Percentiles rank a stretch among this genome's conserved stretches.
Evolutionary conservation across 2,329 filamentous ascomycete genomes (phyloP).

Genomic region (Fusarium ambrosium): DNA sequence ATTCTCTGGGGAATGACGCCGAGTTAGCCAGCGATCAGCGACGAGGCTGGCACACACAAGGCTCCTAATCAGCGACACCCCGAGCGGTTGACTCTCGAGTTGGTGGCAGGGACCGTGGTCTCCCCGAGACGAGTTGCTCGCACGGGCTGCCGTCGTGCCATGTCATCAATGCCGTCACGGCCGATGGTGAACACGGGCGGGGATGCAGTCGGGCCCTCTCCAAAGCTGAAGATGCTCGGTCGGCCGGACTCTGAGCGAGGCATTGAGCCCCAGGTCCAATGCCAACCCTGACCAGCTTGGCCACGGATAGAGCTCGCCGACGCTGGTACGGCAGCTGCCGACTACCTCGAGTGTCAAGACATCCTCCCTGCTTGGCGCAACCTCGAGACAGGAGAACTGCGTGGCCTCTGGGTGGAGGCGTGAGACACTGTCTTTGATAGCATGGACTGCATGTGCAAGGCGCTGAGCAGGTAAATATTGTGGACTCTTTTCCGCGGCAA

Average conservation of each 20-base stretch:
- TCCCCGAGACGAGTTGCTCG: constrained; percentile 30
- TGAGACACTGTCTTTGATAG: constrained; percentile 45
- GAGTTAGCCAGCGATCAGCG: constrained; percentile 22
- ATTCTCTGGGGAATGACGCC: constrained; percentile 37
- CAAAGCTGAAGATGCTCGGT: constrained; percentile 18
- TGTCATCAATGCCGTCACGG: constrained; percentile 2
- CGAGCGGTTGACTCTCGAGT: constrained; percentile 17
- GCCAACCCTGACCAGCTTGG: constrained; percentile 22
- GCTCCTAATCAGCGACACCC: constrained; percentile 11
- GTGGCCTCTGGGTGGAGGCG: constrained; percentile 35
- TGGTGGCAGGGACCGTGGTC: constrained; percentile 22
- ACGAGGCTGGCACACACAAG: constrained; percentile 27
- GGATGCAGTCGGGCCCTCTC: constrained; percentile 8
- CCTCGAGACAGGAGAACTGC: constrained; percentile 25
- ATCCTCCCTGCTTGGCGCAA: constrained; percentile 40
- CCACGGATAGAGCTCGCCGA: constrained; percentile 20
- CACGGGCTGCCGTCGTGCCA: constrained; percentile 8
- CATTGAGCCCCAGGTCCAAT: constrained; percentile 22
- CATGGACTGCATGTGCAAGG: constrained; percentile 16
- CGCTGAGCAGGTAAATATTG: constrained; percentile 29
- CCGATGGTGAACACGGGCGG: constrained; percentile 5
- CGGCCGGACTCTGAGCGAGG: constrained; percentile 14
- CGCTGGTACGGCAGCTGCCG: constrained; percentile 21
- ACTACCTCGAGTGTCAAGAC: constrained; percentile 20
- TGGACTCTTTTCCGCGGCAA: constrained; percentile 36